phyloP scores from a whole-genome alignment of 306 rosid species.

The Prinsepia uniflora region DNA sequence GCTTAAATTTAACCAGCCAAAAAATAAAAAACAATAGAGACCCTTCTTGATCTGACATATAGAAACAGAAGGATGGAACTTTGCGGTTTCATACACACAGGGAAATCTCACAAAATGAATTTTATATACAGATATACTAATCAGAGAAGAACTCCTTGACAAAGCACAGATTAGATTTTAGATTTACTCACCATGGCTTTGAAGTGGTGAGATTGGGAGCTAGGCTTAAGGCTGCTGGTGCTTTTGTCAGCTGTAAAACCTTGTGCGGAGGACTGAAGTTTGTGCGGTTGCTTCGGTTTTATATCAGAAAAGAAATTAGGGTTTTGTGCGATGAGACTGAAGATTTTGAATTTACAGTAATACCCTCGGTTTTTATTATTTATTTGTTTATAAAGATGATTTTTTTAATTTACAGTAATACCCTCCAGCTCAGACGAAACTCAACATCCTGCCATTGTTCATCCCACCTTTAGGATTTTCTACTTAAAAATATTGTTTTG shows the following conservation, averaged over 20 bases:
- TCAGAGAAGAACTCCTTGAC: not conserved
- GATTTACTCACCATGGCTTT: conserved; percentile 34
- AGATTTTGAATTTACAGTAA: conserved; percentile 10
- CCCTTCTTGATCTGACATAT: not conserved
- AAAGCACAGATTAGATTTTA: not conserved
- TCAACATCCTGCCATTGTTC: too few relatives aligned
- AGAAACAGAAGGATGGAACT: not conserved
- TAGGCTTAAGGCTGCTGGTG: conserved; percentile 5
- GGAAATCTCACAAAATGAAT: not conserved
- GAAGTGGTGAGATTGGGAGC: conserved; percentile 7
- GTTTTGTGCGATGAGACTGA: conserved; percentile 16
- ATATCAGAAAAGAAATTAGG: conserved; percentile 25
- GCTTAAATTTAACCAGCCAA: too few relatives aligned
- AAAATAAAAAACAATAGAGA: too few relatives aligned
- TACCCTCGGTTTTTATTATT: not conserved
- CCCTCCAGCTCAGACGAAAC: too few relatives aligned
- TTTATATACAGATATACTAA: not conserved
- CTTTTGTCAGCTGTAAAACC: conserved; percentile 19
- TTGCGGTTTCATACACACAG: not conserved
- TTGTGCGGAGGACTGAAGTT: not conserved
- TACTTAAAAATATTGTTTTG: too few relatives aligned
- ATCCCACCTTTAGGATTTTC: too few relatives aligned
- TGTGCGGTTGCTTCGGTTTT: not conserved
- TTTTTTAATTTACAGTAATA: too few relatives aligned
- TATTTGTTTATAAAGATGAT: too few relatives aligned